Evolutionary conservation across 2,329 filamentous ascomycete species (phyloP).

Genomic region (Diplodia scrobiculata): DNA sequence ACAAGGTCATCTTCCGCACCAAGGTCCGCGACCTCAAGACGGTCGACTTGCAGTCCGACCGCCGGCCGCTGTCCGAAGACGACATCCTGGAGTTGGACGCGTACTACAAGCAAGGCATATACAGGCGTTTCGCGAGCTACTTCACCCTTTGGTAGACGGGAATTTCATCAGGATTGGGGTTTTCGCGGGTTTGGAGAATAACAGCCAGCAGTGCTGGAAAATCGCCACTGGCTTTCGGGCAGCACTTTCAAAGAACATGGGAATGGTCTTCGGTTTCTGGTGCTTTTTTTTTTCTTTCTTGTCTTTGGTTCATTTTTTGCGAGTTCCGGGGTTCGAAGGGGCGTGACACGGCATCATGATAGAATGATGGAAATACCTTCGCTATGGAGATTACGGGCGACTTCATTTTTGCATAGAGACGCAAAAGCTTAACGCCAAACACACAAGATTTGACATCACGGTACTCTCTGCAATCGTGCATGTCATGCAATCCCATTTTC

Average conservation of each 20-base stretch:
- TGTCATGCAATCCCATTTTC: neutral
- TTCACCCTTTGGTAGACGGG: conserved; percentile 24
- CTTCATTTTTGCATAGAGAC: neutral
- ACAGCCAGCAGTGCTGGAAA: neutral
- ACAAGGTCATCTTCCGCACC: conserved; percentile 27
- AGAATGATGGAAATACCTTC: neutral
- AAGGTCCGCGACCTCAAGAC: conserved; percentile 12
- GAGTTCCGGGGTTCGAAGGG: neutral
- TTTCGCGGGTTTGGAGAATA: neutral
- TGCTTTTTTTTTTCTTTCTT: neutral
- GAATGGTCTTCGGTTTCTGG: neutral
- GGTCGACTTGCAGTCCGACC: conserved; percentile 12
- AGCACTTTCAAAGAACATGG: neutral
- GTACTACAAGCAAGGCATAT: conserved; percentile 21
- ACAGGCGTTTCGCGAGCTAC: conserved; percentile 23
- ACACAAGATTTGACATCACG: neutral
- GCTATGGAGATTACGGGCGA: neutral
- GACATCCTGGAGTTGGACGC: conserved; percentile 26
- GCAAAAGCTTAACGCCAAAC: neutral
- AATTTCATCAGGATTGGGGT: neutral
- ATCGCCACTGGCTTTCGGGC: neutral
- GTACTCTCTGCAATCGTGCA: neutral
- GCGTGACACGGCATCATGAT: neutral
- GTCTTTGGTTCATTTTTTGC: neutral
- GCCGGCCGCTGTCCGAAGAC: conserved; percentile 7